Base-by-base conservation (phyloP, 2,329 filamentous ascomycete genomes). In the Pyrenophora seminiperda region DNA sequence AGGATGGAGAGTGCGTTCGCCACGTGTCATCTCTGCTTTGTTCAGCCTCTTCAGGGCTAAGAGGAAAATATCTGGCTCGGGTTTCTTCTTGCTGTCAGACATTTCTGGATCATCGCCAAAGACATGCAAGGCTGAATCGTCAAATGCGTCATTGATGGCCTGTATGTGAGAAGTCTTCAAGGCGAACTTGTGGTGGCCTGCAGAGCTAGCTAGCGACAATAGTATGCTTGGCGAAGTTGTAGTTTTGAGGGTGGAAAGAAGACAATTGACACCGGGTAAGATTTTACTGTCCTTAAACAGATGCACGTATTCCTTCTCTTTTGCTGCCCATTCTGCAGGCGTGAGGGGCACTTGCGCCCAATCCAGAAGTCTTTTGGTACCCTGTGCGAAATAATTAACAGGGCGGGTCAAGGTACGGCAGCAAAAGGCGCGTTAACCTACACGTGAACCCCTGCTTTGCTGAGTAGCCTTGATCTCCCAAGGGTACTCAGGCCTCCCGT, bases 381-480 rank as follows among this genome's bases (percentile, higher is more conserved):
- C 60, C 59, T 63, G 15, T 45, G 7, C 4, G 10, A 30, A 10
- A 13, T 32, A 17, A n/a, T n/a, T n/a, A n/a, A n/a, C n/a, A n/a
- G n/a, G 44, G 41, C 31, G 33, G 27, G 14, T 9, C 7, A 13
- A 17, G 14, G 4, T 7, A 17, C 37, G 14, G 2, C 4, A 20
- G 7, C 9, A n/a, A 31, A n/a, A 18, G 14, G 7, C 14, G 9
- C 10, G 22, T 9, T 9, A 11, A 41, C 30, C 15, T 41, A 62
- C 59, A 11, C 45, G 33, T 15, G 49, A 56, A 24, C 61, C 61
- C 40, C 61, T 46, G 37, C 61, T 64, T 32, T 63, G 59, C 24
- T 63, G 61, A 1, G 51, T 49, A 10, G 59, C 61, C 44, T 65
- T 65, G 39, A 64, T 53, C 1, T 17, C 34, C 62, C 62, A 65